These are phyloP conservation scores for Trichoderma erinaceum DNA, from an alignment of 495 filamentous ascomycete species.

Conservation along the genomic window DNA sequence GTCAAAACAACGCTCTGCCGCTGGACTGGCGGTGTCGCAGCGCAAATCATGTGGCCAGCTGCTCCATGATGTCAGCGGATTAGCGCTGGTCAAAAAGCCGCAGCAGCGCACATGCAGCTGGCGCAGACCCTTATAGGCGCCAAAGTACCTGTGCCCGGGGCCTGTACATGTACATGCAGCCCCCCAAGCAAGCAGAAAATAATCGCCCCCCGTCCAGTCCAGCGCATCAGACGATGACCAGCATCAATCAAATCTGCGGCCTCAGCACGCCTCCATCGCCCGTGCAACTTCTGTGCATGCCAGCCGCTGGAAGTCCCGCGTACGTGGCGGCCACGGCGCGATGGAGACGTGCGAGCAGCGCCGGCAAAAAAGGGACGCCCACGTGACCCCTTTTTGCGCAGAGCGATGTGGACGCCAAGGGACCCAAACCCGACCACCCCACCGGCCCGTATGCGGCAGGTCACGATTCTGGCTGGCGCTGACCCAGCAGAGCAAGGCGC, in stretches of 20 bases:
- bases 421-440: not conserved
- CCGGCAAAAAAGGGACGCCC: conserved; percentile 6
- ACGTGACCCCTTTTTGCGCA: conserved; percentile 12
- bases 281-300: not conserved
- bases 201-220: not conserved
- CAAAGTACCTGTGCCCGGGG: not conserved
- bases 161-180: not conserved
- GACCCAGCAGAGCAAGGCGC: not conserved
- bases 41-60: not conserved
- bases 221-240: conserved; percentile 5
- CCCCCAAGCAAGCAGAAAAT: not conserved
- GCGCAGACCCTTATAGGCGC: conserved; percentile 2
- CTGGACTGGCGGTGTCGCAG: conserved; percentile 5
- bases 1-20: not conserved
- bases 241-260: not conserved
- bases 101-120: conserved; percentile 4
- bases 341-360: not conserved
- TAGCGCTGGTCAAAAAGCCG: not conserved
- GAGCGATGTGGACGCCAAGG: conserved; percentile 2
- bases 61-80: conserved; percentile 2
- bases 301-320: not conserved
- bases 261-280: not conserved
- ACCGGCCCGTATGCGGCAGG: conserved; percentile 12
- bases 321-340: conserved; percentile 8
- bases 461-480: conserved; percentile 9